phyloP scores from a whole-genome alignment of 768 basidiomycete species.

The Hypholoma sublateritium region DNA sequence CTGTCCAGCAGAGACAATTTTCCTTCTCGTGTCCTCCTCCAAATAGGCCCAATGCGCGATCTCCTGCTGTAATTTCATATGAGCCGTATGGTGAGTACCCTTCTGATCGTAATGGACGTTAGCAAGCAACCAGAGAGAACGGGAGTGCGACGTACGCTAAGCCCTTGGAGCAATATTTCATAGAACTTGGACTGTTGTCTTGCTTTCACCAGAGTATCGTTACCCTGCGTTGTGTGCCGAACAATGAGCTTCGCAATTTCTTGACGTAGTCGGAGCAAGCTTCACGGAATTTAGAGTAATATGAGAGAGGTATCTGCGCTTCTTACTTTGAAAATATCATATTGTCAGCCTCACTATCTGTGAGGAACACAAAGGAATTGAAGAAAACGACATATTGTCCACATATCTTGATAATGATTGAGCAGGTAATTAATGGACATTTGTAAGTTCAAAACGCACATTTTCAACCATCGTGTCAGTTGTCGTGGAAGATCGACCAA shows the following conservation, averaged over 20 bases:
- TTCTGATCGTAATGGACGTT: conserved; percentile 38
- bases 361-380: conserved; percentile 78
- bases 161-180: conserved; percentile 70
- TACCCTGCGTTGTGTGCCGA: conserved; percentile 68
- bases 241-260: conserved; percentile 78
- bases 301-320: not conserved
- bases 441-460: conserved; percentile 38
- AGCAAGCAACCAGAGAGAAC: not conserved
- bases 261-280: conserved; percentile 80
- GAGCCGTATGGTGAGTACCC: conserved; percentile 68
- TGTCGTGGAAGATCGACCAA: conserved; percentile 57
- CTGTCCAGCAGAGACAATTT: conserved; percentile 48
- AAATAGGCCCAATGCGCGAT: conserved; percentile 84
- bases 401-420: conserved; percentile 50
- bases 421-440: conserved; percentile 7
- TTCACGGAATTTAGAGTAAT: conserved; percentile 28
- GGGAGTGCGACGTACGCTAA: conserved; percentile 57
- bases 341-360: conserved; percentile 84
- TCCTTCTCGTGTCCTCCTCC: conserved; percentile 75
- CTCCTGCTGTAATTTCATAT: conserved; percentile 85
- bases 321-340: conserved; percentile 95
- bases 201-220: conserved; percentile 59
- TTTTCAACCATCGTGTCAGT: conserved; percentile 68
- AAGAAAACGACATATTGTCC: conserved; percentile 79
- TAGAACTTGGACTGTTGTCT: conserved; percentile 74